Conservation (phyloP, 2,329 filamentous ascomycete species). For the Neurospora crassa region DNA sequence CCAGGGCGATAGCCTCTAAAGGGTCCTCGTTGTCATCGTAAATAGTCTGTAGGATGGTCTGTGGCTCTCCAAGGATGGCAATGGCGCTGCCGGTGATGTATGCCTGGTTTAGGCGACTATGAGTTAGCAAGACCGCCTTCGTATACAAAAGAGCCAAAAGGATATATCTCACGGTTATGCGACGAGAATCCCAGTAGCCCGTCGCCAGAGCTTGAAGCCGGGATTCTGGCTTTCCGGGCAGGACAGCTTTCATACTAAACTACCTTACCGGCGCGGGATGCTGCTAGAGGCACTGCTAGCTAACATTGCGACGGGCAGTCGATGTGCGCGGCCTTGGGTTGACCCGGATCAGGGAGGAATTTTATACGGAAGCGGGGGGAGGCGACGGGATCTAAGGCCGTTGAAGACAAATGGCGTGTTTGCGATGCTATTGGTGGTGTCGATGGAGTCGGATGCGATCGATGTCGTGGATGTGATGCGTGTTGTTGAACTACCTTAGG, state of each 20-base stretch:
- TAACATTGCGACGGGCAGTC: neutral
- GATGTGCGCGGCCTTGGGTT: neutral
- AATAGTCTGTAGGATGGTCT: slow-evolving; percentile 76
- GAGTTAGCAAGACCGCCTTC: neutral
- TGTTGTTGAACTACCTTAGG: neutral
- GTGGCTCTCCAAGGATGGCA: slow-evolving; percentile 67
- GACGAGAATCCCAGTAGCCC: slow-evolving; percentile 33
- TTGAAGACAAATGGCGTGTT: neutral
- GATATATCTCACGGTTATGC: slow-evolving; percentile 23
- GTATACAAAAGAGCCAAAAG: neutral
- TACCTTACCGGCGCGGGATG: slow-evolving; percentile 20
- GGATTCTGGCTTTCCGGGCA: slow-evolving; percentile 39
- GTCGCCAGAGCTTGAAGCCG: slow-evolving; percentile 37
- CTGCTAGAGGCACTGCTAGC: neutral
- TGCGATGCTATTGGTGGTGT: neutral
- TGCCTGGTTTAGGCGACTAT: slow-evolving; percentile 40
- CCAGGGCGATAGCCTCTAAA: slow-evolving; percentile 69
- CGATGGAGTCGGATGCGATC: neutral
- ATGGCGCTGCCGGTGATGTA: slow-evolving; percentile 89
- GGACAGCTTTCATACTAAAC: slow-evolving; percentile 34
- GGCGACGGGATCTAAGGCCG: neutral
- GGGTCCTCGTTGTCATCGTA: slow-evolving; percentile 66
- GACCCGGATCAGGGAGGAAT: neutral
- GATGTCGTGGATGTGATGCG: neutral
- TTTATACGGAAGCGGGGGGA: neutral